Percentiles rank a stretch among this genome's conserved stretches.
Evolutionary conservation across 2,329 filamentous ascomycete species (phyloP).

Genomic region (Pyrenophora teres): DNA sequence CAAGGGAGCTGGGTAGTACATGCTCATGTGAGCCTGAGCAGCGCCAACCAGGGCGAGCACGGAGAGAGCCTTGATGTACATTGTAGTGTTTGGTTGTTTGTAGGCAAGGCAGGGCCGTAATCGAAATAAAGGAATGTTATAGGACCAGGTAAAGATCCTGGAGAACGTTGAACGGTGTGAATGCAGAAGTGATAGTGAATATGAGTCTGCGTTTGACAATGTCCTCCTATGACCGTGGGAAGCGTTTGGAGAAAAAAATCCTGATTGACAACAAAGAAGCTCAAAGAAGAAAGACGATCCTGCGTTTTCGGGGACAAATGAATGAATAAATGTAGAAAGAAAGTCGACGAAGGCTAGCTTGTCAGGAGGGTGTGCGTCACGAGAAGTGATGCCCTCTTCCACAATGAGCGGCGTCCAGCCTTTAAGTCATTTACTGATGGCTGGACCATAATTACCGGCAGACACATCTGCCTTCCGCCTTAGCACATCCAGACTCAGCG

Average conservation of each 20-base stretch:
- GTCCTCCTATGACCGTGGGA: constrained; percentile 12
- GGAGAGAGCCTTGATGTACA: constrained; percentile 35
- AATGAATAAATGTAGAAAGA: constrained; percentile 40
- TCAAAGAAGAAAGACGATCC: constrained; percentile 38
- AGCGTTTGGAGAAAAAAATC: constrained; percentile 3
- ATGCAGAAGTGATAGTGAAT: constrained; percentile 8
- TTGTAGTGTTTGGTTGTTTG: constrained; percentile 14
- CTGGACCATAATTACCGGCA: constrained; percentile 16
- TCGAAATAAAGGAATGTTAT: constrained; percentile 7
- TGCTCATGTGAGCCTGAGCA: constrained; percentile 50
- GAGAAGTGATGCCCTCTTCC: constrained; percentile 29
- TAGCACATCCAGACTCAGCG: constrained; percentile 27
- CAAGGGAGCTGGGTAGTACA: constrained; percentile 51
- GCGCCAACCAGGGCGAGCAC: constrained; percentile 36
- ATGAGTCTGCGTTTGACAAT: constrained; percentile 17
- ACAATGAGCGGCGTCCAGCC: constrained; percentile 21
- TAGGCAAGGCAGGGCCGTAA: constrained; percentile 11
- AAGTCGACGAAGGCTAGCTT: constrained; percentile 40
- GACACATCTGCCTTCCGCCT: constrained; percentile 21
- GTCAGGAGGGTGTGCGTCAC: constrained; percentile 33
- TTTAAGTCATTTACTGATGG: constrained; percentile 24
- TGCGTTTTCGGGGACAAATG: constrained; percentile 35
- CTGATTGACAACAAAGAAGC: constrained; percentile 22
- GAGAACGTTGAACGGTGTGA: constrained; percentile 16
- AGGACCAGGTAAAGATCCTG: constrained; percentile 14